Percentiles rank a stretch among this genome's conserved stretches.
phyloP scores from a whole-genome alignment of 352 stramenopile genomes.

The Pythium insidiosum region DNA sequence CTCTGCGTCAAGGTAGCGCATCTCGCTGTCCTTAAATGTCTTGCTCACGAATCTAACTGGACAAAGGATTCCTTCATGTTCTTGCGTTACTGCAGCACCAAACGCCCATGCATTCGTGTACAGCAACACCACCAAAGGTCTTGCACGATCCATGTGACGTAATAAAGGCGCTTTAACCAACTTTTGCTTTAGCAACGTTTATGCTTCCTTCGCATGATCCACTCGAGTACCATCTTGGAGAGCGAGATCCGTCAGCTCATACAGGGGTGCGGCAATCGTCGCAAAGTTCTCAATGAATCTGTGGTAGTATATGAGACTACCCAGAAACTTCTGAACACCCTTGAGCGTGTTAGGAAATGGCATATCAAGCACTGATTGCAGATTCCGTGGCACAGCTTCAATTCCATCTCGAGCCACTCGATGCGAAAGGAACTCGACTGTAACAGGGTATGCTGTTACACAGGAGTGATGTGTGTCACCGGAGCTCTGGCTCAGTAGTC shows the following conservation, averaged over 20 bases:
- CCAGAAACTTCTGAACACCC: conserved; percentile 14
- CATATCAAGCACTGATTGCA: neutral
- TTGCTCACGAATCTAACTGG: conserved; percentile 10
- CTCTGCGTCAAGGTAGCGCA: conserved; percentile 2
- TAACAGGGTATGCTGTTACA: too few species aligned
- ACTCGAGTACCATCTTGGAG: conserved; percentile 1
- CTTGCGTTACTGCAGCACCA: conserved; percentile 1
- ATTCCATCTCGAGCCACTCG: too few species aligned
- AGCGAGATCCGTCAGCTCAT: conserved; percentile 6
- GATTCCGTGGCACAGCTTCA: too few species aligned
- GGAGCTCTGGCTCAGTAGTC: too few species aligned
- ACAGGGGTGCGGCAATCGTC: conserved; percentile 7
- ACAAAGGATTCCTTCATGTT: conserved; percentile 2
- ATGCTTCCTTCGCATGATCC: neutral
- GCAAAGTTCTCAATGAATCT: conserved; percentile 12
- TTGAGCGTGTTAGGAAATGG: conserved; percentile 6
- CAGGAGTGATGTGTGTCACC: too few species aligned
- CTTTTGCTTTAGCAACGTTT: conserved; percentile 5
- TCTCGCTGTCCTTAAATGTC: conserved; percentile 10
- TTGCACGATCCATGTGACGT: conserved; percentile 2
- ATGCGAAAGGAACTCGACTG: too few species aligned
- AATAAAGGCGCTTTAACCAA: conserved; percentile 5
- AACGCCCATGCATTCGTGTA: conserved; percentile 11
- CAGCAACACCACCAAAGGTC: neutral
- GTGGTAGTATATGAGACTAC: conserved; percentile 14